Conservation (phyloP, 805 yeast genomes). For the Yamadazyma laniorum region DNA sequence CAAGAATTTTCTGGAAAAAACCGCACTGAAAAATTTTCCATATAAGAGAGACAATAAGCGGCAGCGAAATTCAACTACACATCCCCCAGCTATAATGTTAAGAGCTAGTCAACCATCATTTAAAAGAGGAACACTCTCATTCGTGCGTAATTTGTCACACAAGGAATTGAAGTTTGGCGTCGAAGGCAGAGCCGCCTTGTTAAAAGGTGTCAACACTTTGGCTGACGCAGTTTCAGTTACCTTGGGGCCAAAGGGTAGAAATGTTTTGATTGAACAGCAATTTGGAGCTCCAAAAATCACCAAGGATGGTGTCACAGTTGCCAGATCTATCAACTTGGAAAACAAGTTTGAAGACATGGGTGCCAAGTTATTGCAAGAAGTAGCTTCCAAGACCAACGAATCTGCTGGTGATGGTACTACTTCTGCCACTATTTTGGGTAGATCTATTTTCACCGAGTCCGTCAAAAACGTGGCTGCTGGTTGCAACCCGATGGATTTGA, state of each 20-base stretch:
- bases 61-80: background rate
- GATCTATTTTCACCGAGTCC: conserved; percentile 91
- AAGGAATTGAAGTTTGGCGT: conserved; percentile 96
- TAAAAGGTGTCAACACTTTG: conserved; percentile 90
- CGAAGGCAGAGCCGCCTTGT: conserved; percentile 92
- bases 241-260: conserved; percentile 97
- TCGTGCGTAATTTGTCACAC: conserved; percentile 61
- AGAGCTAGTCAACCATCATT: conserved; percentile 11
- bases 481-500: conserved; percentile 96
- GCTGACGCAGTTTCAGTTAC: conserved; percentile 97
- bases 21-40: conserved; percentile 16
- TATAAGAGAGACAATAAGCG: too few relatives aligned
- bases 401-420: conserved; percentile 99
- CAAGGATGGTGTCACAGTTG: conserved; percentile 98
- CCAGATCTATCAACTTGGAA: conserved; percentile 74
- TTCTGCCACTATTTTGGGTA: conserved; percentile 93
- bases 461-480: conserved; percentile 98
- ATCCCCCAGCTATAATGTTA: conserved; percentile 5
- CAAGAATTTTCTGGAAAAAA: conserved; percentile 15
- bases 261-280: conserved; percentile 92
- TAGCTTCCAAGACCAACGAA: conserved; percentile 95
- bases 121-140: conserved; percentile 11
- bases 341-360: conserved; percentile 97
- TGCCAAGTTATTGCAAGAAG: conserved; percentile 92
- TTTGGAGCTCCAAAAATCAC: conserved; percentile 98